Conservation (phyloP, 2,329 filamentous ascomycete species). For the Endothia cerciana region DNA sequence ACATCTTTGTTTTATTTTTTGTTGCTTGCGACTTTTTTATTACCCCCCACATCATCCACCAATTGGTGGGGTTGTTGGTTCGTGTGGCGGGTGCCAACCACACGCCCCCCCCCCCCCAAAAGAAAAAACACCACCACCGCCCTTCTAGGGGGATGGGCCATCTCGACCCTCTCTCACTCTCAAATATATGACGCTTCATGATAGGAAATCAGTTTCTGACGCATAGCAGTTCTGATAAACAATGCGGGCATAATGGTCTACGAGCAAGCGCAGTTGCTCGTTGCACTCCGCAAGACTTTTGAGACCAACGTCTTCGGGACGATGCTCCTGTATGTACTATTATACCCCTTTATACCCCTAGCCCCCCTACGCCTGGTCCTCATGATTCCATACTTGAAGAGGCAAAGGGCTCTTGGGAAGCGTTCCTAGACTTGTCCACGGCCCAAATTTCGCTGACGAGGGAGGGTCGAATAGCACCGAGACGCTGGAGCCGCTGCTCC, state of each 20-base stretch:
- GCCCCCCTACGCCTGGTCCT: too few species aligned
- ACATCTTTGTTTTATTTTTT: not conserved
- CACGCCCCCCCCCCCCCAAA: too few species aligned
- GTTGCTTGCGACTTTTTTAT: too few species aligned
- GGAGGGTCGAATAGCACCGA: conserved; percentile 25
- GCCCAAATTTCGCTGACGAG: not conserved
- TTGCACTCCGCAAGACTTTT: conserved; percentile 6
- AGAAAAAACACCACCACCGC: too few species aligned
- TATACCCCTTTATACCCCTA: not conserved
- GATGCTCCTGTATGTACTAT: conserved; percentile 8
- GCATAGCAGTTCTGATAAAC: not conserved
- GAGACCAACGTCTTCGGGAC: conserved; percentile 12
- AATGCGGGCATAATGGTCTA: conserved; percentile 8
- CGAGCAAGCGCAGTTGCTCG: not conserved
- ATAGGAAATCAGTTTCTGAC: not conserved
- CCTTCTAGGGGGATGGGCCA: too few species aligned
- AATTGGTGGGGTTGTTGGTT: too few species aligned
- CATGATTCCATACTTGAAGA: too few species aligned
- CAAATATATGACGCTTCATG: too few species aligned
- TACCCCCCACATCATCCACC: too few species aligned
- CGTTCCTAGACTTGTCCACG: not conserved
- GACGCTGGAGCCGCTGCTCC: conserved; percentile 39
- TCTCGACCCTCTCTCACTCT: too few species aligned
- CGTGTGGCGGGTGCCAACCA: too few species aligned
- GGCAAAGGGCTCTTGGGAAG: not conserved